A percentile compares a stretch with the other conserved stretches of the same genome.
These are phyloP conservation scores for Ephemerocybe angulata DNA, from an alignment of 768 basidiomycete genomes.

Conservation along the genomic window DNA sequence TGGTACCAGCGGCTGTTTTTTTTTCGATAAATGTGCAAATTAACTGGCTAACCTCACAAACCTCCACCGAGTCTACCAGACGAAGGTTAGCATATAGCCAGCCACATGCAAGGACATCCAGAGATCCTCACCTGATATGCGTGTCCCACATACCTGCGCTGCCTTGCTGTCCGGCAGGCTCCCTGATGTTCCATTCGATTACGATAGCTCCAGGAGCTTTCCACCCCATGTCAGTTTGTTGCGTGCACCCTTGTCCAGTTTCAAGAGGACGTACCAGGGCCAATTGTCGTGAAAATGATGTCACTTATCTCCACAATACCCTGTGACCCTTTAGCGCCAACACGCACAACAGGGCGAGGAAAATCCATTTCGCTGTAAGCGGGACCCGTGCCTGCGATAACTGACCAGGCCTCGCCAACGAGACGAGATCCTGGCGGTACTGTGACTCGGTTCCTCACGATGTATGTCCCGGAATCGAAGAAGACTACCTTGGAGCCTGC, in stretches of 20 bases:
- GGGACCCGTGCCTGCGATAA: slow-evolving; percentile 47
- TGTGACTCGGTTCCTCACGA: slow-evolving; percentile 13
- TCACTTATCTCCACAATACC: slow-evolving; percentile 63
- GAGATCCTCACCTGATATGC: slow-evolving; percentile 38
- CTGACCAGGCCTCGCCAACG: slow-evolving; percentile 61
- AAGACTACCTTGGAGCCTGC: slow-evolving; percentile 76
- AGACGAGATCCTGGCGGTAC: slow-evolving; percentile 34
- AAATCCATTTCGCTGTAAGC: slow-evolving; percentile 38
- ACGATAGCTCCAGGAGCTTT: slow-evolving; percentile 58
- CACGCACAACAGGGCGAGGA: slow-evolving; percentile 45
- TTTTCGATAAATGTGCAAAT: neutral
- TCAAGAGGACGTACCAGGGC: slow-evolving; percentile 34
- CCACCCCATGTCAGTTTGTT: neutral
- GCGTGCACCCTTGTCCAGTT: neutral
- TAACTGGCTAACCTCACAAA: slow-evolving; percentile 24
- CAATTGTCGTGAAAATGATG: slow-evolving; percentile 60
- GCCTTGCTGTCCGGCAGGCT: slow-evolving; percentile 49
- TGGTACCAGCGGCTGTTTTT: slow-evolving; percentile 47
- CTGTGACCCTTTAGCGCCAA: slow-evolving; percentile 44
- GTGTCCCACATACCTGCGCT: slow-evolving; percentile 58
- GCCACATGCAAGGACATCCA: no score
- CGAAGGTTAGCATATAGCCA: no score
- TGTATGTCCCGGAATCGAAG: slow-evolving; percentile 67
- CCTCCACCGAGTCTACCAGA: slow-evolving; percentile 24
- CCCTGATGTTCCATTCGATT: slow-evolving; percentile 63